Evolutionary conservation across 768 basidiomycete species (phyloP), one percentile per base, ranked within the genome.

Genomic region (Sarcodon aspratus): DNA sequence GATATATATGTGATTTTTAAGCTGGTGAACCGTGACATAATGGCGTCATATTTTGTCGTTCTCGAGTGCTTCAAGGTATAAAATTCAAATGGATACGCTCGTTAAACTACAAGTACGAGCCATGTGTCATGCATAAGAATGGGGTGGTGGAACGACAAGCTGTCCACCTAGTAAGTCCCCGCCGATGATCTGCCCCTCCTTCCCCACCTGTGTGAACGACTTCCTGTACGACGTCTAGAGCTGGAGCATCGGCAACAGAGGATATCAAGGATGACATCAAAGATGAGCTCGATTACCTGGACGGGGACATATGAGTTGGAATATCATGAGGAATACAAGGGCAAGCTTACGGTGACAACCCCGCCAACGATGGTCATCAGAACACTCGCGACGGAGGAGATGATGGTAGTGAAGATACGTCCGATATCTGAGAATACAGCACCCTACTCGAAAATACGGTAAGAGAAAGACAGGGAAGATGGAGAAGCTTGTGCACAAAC

Each of bases 391-490:
- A 84, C 78, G 13, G 78, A 80, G 48, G 70, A 71, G 55, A 85
- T 71, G 51, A 85, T 60, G 45, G 76, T 66, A 48, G 75, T 75
- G 50, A 84, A 75, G 27, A 71, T 80, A 45, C 61, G 55, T 17
- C 79, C 82, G 40, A 85, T 84, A 21, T 82, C 73, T 58, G 80
- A 82, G 60, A 83, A 65, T 46, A 82, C 68, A 18, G 79, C 70
- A 46, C 79, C 80, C 81, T 82, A 33, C 11, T 31, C 11, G 33
- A 31, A 11, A 46, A 9, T 47, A 6, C 18, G 7, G 46, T 35
- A n/a, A 47, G 46, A 17, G 5, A 36, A 10, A 1, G 40, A 42
- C 9, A 1, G 13, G 7, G 7, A 5, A 5, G 8, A 7, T 13
- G 13, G 40, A 15, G 13, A 42, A 18, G 27, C 17, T 8, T 42